Percentiles rank a stretch among this genome's conserved stretches.
Evolutionary conservation across 176 grass and related monocot species (phyloP).

Genomic region (Carex littledalei): DNA sequence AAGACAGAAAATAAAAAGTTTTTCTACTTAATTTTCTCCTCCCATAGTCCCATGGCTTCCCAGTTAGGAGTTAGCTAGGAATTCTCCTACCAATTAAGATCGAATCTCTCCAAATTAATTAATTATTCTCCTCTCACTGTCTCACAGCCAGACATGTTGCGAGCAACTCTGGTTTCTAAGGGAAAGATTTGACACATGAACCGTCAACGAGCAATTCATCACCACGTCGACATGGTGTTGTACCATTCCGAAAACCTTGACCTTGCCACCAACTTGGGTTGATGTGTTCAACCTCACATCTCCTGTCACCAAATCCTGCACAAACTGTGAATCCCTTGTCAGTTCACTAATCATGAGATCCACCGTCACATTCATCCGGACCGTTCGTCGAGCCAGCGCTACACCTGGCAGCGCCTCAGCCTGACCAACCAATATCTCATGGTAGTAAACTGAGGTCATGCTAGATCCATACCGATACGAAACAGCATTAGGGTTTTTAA

Average conservation of each 20-base stretch:
- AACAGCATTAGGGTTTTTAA: constrained; percentile 74
- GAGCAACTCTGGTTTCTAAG: constrained; percentile 45
- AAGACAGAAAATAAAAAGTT: not conserved
- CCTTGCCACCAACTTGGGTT: constrained; percentile 47
- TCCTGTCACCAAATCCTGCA: constrained; percentile 26
- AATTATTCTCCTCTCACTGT: not conserved
- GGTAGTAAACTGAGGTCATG: constrained; percentile 58
- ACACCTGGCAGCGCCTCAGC: constrained; percentile 32
- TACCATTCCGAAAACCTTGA: constrained; percentile 35
- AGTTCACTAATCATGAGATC: constrained; percentile 38
- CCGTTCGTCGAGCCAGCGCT: constrained; percentile 36
- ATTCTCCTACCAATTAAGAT: not conserved
- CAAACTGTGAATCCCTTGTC: constrained; percentile 25
- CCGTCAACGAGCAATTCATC: constrained; percentile 53
- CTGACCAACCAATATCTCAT: constrained; percentile 28
- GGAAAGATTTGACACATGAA: constrained; percentile 33
- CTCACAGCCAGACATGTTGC: constrained; percentile 35
- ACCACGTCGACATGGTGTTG: constrained; percentile 34
- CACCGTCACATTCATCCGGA: constrained; percentile 54
- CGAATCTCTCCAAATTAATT: not conserved
- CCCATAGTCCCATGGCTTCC: not conserved
- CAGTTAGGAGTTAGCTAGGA: not conserved
- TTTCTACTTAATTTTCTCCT: not conserved
- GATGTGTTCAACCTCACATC: constrained; percentile 38
- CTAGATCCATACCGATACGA: constrained; percentile 39